phyloP scores from a whole-genome alignment of 192 early-diverging fungal genomes.

The Coemansia aciculifera region DNA sequence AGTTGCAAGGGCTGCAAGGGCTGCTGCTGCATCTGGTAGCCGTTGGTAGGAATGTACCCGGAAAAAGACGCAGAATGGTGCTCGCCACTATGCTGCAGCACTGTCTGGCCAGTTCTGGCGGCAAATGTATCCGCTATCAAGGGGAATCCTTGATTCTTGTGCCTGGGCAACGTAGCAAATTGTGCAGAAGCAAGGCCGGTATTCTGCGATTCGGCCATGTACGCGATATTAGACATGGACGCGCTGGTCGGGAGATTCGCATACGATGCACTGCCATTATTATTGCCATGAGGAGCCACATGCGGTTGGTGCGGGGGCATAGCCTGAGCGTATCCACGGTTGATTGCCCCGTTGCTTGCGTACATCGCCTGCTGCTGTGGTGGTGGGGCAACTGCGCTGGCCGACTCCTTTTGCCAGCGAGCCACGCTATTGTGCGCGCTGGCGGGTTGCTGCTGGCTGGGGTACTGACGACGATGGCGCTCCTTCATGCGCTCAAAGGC shows the following conservation, averaged over 20 bases:
- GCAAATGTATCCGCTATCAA: slow-evolving; percentile 18
- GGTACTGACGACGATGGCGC: slow-evolving; percentile 47
- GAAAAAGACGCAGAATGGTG: slow-evolving; percentile 1
- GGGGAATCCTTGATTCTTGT: slow-evolving; percentile 10
- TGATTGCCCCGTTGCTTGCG: slow-evolving; percentile 30
- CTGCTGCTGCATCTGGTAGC: slow-evolving; percentile 14
- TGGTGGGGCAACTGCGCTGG: slow-evolving; percentile 7
- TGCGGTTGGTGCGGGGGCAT: neutral
- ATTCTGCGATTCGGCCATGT: slow-evolving; percentile 11
- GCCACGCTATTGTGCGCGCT: slow-evolving; percentile 21
- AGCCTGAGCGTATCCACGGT: slow-evolving; percentile 20
- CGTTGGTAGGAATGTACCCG: neutral
- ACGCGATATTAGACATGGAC: slow-evolving; percentile 46
- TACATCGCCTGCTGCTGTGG: slow-evolving; percentile 18
- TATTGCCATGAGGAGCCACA: neutral
- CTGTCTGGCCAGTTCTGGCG: neutral
- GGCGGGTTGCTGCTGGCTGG: slow-evolving; percentile 18
- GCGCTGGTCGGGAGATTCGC: slow-evolving; percentile 20
- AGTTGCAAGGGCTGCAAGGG: slow-evolving; percentile 14
- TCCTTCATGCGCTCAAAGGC: slow-evolving; percentile 59
- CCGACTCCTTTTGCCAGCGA: slow-evolving; percentile 47
- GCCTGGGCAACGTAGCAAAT: neutral
- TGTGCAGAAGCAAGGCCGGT: neutral
- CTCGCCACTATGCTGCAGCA: neutral
- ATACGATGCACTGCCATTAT: slow-evolving; percentile 7